These are phyloP conservation scores for Candida nemodendra DNA, from an alignment of 805 yeast genomes.

Conservation along the genomic window DNA sequence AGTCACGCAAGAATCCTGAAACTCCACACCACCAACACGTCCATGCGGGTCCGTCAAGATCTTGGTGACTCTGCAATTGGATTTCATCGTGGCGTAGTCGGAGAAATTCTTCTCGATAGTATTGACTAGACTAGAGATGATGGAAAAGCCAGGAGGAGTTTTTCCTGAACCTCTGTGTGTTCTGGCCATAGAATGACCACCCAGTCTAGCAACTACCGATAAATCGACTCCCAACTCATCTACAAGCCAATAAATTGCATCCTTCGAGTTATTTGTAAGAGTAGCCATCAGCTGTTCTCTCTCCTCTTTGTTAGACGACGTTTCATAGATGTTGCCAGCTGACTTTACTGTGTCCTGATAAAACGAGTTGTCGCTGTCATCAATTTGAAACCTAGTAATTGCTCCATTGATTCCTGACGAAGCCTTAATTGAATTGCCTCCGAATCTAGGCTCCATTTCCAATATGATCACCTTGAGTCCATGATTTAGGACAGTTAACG, in stretches of 20 bases:
- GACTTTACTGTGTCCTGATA: slow-evolving; percentile 66
- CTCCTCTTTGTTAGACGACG: slow-evolving; percentile 39
- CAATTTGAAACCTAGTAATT: slow-evolving; percentile 57
- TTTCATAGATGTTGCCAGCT: slow-evolving; percentile 42
- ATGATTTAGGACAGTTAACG: slow-evolving; percentile 13
- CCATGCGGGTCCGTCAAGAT: slow-evolving; percentile 30
- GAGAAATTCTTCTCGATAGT: slow-evolving; percentile 47
- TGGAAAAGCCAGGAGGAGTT: slow-evolving; percentile 65
- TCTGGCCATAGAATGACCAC: slow-evolving; percentile 79
- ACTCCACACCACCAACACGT: slow-evolving; percentile 27
- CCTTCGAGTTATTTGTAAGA: slow-evolving; percentile 58
- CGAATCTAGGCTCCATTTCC: slow-evolving; percentile 59
- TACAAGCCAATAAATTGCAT: slow-evolving; percentile 74
- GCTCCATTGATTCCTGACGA: slow-evolving; percentile 77
- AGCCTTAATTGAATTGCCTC: slow-evolving; percentile 67
- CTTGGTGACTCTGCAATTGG: slow-evolving; percentile 39
- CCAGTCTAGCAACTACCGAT: slow-evolving; percentile 68
- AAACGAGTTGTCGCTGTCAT: slow-evolving; percentile 58
- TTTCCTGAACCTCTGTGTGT: slow-evolving; percentile 78
- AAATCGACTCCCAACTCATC: slow-evolving; percentile 57
- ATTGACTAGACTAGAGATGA: slow-evolving; percentile 53
- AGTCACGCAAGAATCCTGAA: slow-evolving; percentile 30
- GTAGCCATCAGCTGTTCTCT: slow-evolving; percentile 57
- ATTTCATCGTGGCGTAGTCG: slow-evolving; percentile 31
- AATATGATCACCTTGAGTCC: slow-evolving; percentile 54